A percentile compares a stretch with the other conserved stretches of the same genome.
These are phyloP conservation scores for Tothia fuscella DNA, from an alignment of 2,329 filamentous ascomycete genomes.

Conservation along the genomic window DNA sequence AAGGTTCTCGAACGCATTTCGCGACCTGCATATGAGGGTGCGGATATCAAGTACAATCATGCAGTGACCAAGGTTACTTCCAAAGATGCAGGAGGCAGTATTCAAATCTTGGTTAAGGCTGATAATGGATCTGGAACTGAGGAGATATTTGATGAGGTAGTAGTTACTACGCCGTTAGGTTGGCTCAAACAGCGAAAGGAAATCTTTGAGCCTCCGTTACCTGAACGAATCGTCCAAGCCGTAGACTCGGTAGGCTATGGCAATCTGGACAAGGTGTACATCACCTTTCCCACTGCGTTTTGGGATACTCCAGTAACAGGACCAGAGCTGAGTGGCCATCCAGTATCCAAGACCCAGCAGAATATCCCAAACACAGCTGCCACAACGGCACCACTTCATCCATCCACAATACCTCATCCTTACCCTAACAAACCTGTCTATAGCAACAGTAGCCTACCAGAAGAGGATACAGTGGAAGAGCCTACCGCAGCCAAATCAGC, in stretches of 20 bases:
- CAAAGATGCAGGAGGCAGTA: conserved; percentile 12
- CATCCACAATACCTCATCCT: conserved; percentile 3
- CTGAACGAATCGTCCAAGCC: conserved; percentile 42
- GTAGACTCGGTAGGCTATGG: conserved; percentile 58
- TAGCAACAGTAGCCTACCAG: too few species aligned
- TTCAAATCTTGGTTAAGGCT: conserved; percentile 26
- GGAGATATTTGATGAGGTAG: conserved; percentile 52
- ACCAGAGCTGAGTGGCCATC: not conserved
- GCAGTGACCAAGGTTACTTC: conserved; percentile 34
- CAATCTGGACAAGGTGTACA: conserved; percentile 54
- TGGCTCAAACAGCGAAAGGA: conserved; percentile 51
- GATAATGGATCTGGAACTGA: conserved; percentile 17
- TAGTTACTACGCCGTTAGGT: conserved; percentile 56
- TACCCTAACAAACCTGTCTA: too few species aligned
- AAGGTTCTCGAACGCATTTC: conserved; percentile 49
- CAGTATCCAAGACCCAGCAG: not conserved
- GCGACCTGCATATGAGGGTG: conserved; percentile 42
- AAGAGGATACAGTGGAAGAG: not conserved
- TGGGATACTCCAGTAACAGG: conserved; percentile 41
- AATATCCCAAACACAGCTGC: conserved; percentile 8
- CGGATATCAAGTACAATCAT: conserved; percentile 40
- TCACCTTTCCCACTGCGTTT: conserved; percentile 61
- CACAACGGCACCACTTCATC: conserved; percentile 5
- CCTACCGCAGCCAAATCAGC: not conserved
- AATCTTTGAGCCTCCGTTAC: conserved; percentile 46